These are phyloP conservation scores for Hippophae tibetana DNA, from an alignment of 306 rosid species.

Conservation along the genomic window DNA sequence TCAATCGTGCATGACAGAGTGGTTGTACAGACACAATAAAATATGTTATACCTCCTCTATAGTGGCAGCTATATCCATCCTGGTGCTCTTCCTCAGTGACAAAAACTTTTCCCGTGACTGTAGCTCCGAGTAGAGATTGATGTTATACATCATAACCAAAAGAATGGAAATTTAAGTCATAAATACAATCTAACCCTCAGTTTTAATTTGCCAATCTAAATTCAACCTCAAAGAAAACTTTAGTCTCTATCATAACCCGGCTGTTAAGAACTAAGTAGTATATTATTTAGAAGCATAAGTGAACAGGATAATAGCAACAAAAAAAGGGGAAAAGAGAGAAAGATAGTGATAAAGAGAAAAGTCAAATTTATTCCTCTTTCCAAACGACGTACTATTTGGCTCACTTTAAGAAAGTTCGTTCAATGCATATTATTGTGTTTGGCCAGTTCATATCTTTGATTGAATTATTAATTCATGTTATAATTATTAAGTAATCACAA, in stretches of 20 bases:
- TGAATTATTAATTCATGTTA: too few relatives aligned
- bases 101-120: constrained; percentile 84
- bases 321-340: too few relatives aligned
- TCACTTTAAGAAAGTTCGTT: too few relatives aligned
- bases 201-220: constrained; percentile 3
- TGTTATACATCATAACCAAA: constrained; percentile 9
- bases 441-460: too few relatives aligned
- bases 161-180: constrained; percentile 12
- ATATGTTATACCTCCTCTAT: constrained; percentile 49
- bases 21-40: constrained; percentile 10
- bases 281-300: neutral
- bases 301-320: neutral
- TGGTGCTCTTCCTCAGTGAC: constrained; percentile 71
- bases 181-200: neutral
- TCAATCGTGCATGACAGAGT: constrained; percentile 7
- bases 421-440: too few relatives aligned
- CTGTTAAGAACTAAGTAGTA: too few relatives aligned
- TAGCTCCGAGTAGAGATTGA: constrained; percentile 24
- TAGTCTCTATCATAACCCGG: too few relatives aligned
- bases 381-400: too few relatives aligned
- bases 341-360: too few relatives aligned
- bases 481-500: too few relatives aligned
- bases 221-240: neutral
- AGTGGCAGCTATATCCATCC: constrained; percentile 46
- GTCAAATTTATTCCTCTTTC: too few relatives aligned